A percentile compares a stretch with the other conserved stretches of the same genome.
phyloP scores from a whole-genome alignment of 768 basidiomycete species.

The Leccinum pellstonianum region DNA sequence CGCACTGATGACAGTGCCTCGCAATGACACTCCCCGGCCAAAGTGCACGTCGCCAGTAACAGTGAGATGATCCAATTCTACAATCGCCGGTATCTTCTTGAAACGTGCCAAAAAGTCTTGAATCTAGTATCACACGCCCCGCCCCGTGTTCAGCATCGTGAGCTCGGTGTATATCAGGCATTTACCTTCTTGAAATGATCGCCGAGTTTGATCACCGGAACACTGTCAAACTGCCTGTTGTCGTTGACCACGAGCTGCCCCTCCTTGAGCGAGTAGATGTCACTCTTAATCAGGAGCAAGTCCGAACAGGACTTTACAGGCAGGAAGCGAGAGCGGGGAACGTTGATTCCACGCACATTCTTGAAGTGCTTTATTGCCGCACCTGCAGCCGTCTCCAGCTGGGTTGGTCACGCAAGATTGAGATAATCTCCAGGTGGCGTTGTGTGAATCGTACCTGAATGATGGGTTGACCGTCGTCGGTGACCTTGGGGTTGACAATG shows the following conservation, averaged over 20 bases:
- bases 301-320: conserved; percentile 89
- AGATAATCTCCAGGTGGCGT: conserved; percentile 7
- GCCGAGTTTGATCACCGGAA: conserved; percentile 96
- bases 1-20: conserved; percentile 83
- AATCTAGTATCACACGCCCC: conserved; percentile 43
- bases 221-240: conserved; percentile 77
- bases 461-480: conserved; percentile 82
- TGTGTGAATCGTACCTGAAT: conserved; percentile 55
- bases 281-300: conserved; percentile 85
- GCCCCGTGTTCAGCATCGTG: neutral
- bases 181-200: conserved; percentile 93
- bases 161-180: neutral
- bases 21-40: conserved; percentile 80
- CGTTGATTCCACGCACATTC: conserved; percentile 91
- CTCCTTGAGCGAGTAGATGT: conserved; percentile 88
- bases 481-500: conserved; percentile 89
- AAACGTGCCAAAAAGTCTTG: conserved; percentile 92
- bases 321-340: conserved; percentile 91
- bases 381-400: conserved; percentile 91
- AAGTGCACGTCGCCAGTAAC: conserved; percentile 91
- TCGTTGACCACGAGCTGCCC: conserved; percentile 86
- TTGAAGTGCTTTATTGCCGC: conserved; percentile 93
- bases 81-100: conserved; percentile 88
- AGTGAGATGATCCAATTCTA: conserved; percentile 93
- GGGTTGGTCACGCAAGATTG: neutral